A percentile compares a stretch with the other conserved stretches of the same genome.
These are phyloP conservation scores for Martensiomyces pterosporus DNA, from an alignment of 192 early-diverging fungal genomes.

Conservation along the genomic window DNA sequence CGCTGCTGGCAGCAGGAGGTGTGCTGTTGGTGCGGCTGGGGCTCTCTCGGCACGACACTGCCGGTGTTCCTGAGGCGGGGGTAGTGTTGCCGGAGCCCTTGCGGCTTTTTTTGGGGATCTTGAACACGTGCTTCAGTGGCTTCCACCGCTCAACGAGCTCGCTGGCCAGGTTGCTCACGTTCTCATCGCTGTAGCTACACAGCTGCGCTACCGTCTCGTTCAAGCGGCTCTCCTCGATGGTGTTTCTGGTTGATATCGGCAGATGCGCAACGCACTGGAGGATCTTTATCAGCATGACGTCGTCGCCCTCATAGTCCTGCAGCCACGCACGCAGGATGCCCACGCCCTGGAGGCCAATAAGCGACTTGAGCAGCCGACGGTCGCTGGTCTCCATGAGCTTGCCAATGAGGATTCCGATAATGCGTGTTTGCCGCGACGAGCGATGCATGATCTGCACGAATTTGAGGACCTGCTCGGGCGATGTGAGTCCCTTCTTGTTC, in stretches of 20 bases:
- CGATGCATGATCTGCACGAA: constrained; percentile 72
- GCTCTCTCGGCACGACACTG: constrained; percentile 24
- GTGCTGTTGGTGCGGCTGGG: constrained; percentile 18
- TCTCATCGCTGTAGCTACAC: constrained; percentile 38
- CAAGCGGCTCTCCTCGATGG: constrained; percentile 72
- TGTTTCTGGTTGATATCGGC: constrained; percentile 76
- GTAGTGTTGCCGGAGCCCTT: constrained; percentile 21
- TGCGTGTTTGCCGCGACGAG: constrained; percentile 51
- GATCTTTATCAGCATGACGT: constrained; percentile 59
- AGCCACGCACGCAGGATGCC: constrained; percentile 52
- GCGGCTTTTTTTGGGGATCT: constrained; percentile 44
- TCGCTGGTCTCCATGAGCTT: constrained; percentile 58
- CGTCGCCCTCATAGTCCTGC: constrained; percentile 58
- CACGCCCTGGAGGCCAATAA: constrained; percentile 42
- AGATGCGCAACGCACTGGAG: constrained; percentile 66
- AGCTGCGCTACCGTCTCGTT: constrained; percentile 60
- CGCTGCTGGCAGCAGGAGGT: background rate
- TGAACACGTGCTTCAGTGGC: constrained; percentile 35
- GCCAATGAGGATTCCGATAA: constrained; percentile 56
- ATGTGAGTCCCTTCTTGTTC: constrained; percentile 52
- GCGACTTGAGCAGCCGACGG: constrained; percentile 65
- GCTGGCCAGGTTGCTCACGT: constrained; percentile 23
- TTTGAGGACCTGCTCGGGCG: constrained; percentile 70
- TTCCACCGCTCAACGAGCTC: constrained; percentile 39
- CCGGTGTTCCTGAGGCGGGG: constrained; percentile 11